phyloP scores from a whole-genome alignment of 257 asterid genomes.

The Eucommia ulmoides region DNA sequence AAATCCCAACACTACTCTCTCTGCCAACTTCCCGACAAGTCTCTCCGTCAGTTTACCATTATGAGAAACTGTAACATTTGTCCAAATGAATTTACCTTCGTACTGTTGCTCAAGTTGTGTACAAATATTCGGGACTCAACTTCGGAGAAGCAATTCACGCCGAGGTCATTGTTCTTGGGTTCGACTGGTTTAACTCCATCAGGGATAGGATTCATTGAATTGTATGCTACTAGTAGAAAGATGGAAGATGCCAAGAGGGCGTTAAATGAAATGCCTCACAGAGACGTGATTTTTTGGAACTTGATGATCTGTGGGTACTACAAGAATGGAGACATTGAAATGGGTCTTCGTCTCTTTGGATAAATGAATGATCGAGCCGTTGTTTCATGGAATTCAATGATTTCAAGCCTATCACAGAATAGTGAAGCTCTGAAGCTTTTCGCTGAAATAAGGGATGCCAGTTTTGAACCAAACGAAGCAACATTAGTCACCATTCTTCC shows the following conservation, averaged over 20 bases:
- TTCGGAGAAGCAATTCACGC: neutral
- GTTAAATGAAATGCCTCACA: slow-evolving; percentile 31
- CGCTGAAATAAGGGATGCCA: neutral
- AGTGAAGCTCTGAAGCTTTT: slow-evolving; percentile 1
- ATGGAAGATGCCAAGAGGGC: slow-evolving; percentile 5
- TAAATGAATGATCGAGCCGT: neutral
- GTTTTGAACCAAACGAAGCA: neutral
- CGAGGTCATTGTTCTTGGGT: neutral
- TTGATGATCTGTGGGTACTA: slow-evolving; percentile 31
- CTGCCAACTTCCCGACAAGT: neutral
- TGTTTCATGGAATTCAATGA: neutral
- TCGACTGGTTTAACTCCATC: neutral
- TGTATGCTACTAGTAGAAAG: neutral
- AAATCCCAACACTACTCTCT: too few relatives aligned
- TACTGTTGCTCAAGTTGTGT: neutral
- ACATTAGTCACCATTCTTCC: neutral
- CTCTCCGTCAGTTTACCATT: neutral
- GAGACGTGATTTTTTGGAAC: slow-evolving; percentile 36
- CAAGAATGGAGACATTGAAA: neutral
- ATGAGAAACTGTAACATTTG: slow-evolving; percentile 1
- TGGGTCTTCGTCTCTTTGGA: neutral
- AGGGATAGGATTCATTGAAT: neutral
- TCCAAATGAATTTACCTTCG: neutral
- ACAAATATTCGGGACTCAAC: neutral
- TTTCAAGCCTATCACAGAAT: neutral